These are phyloP conservation scores for Camellia sinensis DNA, from an alignment of 148 eudicot genomes.

Conservation along the genomic window DNA sequence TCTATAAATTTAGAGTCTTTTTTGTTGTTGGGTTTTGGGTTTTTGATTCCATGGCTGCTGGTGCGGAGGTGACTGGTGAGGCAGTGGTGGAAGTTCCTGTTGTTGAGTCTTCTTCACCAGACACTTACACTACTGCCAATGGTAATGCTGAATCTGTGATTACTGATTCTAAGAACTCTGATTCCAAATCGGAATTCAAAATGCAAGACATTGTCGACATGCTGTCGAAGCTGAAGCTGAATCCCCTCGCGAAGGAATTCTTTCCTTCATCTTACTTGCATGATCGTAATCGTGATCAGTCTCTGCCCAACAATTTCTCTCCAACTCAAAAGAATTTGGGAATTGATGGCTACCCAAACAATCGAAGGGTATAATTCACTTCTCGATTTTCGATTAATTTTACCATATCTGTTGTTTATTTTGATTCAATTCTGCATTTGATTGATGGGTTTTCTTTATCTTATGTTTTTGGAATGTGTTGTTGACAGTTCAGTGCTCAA, in stretches of 20 bases:
- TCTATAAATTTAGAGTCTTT: neutral
- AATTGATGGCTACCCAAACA: slow-evolving; percentile 39
- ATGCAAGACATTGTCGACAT: slow-evolving; percentile 61
- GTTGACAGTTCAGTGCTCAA: slow-evolving; percentile 9
- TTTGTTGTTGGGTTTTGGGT: slow-evolving; percentile 9
- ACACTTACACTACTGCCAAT: slow-evolving; percentile 9
- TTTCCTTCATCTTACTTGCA: slow-evolving; percentile 54
- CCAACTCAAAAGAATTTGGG: slow-evolving; percentile 34
- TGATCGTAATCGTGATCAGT: slow-evolving; percentile 41
- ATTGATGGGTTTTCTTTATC: slow-evolving; percentile 15
- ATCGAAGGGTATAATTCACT: slow-evolving; percentile 64
- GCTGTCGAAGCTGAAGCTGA: slow-evolving; percentile 64
- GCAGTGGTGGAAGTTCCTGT: slow-evolving; percentile 43
- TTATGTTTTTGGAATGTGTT: slow-evolving; percentile 3
- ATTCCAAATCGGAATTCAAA: slow-evolving; percentile 56
- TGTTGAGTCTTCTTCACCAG: slow-evolving; percentile 38
- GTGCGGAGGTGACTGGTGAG: slow-evolving; percentile 42
- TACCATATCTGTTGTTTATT: neutral
- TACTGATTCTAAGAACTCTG: slow-evolving; percentile 31
- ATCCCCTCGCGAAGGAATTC: slow-evolving; percentile 89
- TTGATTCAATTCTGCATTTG: slow-evolving; percentile 21
- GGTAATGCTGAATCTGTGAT: slow-evolving; percentile 8
- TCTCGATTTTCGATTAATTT: neutral
- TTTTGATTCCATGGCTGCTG: slow-evolving; percentile 43
- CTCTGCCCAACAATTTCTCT: slow-evolving; percentile 28